Evolutionary conservation across 2,329 filamentous ascomycete species (phyloP).

Genomic region (Diplodia sapinea): DNA sequence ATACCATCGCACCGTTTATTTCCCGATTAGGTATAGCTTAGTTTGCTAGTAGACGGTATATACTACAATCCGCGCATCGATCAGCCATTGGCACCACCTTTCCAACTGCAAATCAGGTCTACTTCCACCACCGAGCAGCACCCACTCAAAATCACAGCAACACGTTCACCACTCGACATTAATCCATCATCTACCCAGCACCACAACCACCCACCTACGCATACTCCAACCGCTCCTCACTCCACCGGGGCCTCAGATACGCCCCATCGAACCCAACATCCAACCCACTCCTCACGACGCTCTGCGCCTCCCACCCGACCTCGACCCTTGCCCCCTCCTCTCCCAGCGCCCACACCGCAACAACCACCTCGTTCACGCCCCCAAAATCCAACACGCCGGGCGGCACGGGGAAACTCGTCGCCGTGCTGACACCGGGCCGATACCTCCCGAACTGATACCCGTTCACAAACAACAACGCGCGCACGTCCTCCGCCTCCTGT

Average conservation of each 20-base stretch:
- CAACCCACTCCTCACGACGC: constrained; percentile 60
- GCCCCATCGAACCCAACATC: constrained; percentile 56
- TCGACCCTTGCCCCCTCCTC: constrained; percentile 58
- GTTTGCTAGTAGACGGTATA: no score
- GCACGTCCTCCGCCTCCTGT: constrained; percentile 50
- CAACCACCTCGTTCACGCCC: constrained; percentile 63
- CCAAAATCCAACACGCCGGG: constrained; percentile 64
- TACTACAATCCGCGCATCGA: no score
- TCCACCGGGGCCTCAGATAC: constrained; percentile 61
- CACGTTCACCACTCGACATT: no score
- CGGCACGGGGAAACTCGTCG: constrained; percentile 65
- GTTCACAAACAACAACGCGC: constrained; percentile 66
- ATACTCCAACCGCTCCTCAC: constrained; percentile 36
- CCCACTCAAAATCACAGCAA: no score
- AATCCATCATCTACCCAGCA: no score
- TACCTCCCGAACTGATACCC: constrained; percentile 69
- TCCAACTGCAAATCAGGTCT: no score
- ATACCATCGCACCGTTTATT: no score
- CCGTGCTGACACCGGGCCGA: constrained; percentile 65
- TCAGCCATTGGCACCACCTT: no score
- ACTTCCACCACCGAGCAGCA: no score
- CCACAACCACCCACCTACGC: no score
- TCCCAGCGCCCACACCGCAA: constrained; percentile 67
- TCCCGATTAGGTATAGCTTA: no score
- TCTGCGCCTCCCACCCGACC: constrained; percentile 60